A percentile compares a stretch with the other conserved stretches of the same genome.
Evolutionary conservation across 495 filamentous ascomycete genomes (phyloP).

Genomic region (Penicillium desertorum): DNA sequence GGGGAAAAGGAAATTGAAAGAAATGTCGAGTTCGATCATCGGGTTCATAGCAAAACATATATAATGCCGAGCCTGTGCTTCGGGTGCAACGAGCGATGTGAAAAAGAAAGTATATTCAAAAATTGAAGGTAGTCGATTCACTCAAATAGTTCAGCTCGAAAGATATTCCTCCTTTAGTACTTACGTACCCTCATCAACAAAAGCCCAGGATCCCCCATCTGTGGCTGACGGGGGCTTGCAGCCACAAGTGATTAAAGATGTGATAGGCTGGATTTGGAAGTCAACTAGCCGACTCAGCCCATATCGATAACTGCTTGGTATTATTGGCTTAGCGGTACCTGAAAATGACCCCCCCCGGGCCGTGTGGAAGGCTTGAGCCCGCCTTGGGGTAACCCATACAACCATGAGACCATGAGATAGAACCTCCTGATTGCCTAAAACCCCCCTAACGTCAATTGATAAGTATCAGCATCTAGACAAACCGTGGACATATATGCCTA

Average conservation of each 20-base stretch:
- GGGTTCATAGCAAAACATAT: neutral
- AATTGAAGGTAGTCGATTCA: neutral
- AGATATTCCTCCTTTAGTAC: neutral
- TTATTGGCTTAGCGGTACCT: constrained; percentile 6
- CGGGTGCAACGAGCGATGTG: neutral
- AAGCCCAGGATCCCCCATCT: neutral
- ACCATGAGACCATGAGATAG: constrained; percentile 1
- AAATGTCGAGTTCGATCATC: neutral
- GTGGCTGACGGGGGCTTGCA: constrained; percentile 8
- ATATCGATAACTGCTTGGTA: neutral
- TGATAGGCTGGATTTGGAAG: constrained; percentile 1
- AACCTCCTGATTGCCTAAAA: neutral
- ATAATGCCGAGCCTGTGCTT: neutral
- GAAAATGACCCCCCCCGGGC: neutral
- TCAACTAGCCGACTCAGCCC: constrained; percentile 1
- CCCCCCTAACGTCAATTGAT: neutral
- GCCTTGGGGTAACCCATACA: constrained; percentile 3
- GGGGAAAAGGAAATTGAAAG: neutral
- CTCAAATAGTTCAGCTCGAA: neutral
- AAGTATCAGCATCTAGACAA: neutral
- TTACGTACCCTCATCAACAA: neutral
- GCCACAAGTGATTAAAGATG: neutral
- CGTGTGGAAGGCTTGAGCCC: constrained; percentile 6
- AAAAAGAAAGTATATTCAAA: neutral
- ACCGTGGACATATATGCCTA: neutral